These are phyloP conservation scores for Haematococcus lacustris DNA, from an alignment of 139 green algal species.

Conservation along the genomic window DNA sequence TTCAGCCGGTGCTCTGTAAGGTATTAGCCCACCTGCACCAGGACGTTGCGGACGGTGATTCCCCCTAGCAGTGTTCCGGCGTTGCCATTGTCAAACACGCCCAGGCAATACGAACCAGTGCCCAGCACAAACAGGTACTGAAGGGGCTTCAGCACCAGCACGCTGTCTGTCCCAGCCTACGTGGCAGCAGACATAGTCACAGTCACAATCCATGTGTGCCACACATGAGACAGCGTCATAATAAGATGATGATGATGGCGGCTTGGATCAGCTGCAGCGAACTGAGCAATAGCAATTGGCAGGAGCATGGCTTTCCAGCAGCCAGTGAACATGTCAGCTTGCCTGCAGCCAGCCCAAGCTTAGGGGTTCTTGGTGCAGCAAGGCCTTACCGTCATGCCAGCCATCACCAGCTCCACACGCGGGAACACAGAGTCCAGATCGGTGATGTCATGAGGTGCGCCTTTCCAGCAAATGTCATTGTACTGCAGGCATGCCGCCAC, in stretches of 20 bases:
- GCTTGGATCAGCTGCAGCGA: too few species aligned
- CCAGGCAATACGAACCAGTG: conserved; percentile 76
- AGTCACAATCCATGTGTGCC: too few species aligned
- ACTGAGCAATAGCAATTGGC: too few species aligned
- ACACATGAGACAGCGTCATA: too few species aligned
- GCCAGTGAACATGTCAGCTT: too few species aligned
- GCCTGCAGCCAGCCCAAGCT: too few species aligned
- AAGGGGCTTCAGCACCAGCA: conserved; percentile 50
- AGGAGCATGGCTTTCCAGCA: too few species aligned
- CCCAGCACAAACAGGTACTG: conserved; percentile 84
- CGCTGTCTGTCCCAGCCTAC: too few species aligned
- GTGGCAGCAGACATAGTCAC: too few species aligned
- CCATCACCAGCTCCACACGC: conserved; percentile 29
- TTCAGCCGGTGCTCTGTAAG: background rate
- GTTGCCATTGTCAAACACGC: conserved; percentile 81
- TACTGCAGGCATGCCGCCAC: conserved; percentile 45
- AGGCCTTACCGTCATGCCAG: too few species aligned
- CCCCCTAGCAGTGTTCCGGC: conserved; percentile 78
- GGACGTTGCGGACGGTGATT: conserved; percentile 71
- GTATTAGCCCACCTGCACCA: conserved; percentile 51
- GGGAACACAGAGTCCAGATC: conserved; percentile 62
- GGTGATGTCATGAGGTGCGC: conserved; percentile 30
- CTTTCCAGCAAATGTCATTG: conserved; percentile 79
- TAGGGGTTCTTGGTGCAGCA: too few species aligned
- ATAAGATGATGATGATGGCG: too few species aligned